phyloP scores from a whole-genome alignment of 1,284 basidiomycete species.

The Austroboletus niveus region DNA sequence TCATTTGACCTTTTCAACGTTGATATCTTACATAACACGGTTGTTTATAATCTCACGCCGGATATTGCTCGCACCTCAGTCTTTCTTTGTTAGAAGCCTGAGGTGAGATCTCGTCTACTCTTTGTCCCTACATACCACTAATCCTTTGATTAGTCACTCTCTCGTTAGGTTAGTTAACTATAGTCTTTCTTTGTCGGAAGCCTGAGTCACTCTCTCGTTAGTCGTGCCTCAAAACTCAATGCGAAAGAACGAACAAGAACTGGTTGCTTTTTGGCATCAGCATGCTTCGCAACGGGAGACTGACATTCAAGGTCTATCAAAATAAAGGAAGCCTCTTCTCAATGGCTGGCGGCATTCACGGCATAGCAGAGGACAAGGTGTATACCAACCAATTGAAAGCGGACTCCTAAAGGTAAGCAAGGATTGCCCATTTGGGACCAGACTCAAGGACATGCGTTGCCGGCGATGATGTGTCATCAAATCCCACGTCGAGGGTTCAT shows the following conservation, averaged over 20 bases:
- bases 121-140: too few species aligned
- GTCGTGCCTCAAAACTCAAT: conserved; percentile 8
- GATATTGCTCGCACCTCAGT: too few species aligned
- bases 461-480: conserved; percentile 14
- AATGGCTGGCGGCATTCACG: conserved; percentile 23
- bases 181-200: too few species aligned
- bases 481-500: conserved; percentile 11
- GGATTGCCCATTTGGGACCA: conserved; percentile 11
- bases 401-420: conserved; percentile 11
- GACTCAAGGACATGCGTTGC: conserved; percentile 15
- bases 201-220: too few species aligned
- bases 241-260: conserved; percentile 18
- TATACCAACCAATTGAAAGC: conserved; percentile 6
- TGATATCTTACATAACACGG: too few species aligned
- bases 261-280: conserved; percentile 27
- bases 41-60: too few species aligned
- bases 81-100: too few species aligned
- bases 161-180: too few species aligned
- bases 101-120: too few species aligned
- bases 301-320: conserved; percentile 17
- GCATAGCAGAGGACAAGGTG: conserved; percentile 13
- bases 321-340: conserved; percentile 5
- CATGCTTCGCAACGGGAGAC: conserved; percentile 9
- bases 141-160: too few species aligned
- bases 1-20: too few species aligned